phyloP scores from a whole-genome alignment of 2,329 filamentous ascomycete genomes.

The Didymella arachidicola region DNA sequence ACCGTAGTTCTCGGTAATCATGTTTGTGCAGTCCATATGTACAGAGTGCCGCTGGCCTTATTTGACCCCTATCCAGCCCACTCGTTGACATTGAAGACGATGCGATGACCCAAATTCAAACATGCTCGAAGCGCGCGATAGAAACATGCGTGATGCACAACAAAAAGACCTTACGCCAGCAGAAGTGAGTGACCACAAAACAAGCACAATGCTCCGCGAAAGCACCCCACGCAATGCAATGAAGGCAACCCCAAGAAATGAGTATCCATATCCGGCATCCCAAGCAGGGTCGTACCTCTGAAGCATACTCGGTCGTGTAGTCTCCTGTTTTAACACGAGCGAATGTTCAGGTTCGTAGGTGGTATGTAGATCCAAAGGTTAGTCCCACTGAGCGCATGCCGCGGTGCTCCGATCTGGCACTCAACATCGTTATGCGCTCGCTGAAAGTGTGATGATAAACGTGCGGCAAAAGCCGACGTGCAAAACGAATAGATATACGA shows the following conservation, averaged over 20 bases:
- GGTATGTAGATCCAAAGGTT: constrained; percentile 20
- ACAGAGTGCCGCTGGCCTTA: constrained; percentile 21
- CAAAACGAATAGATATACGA: constrained; percentile 26
- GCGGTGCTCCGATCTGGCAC: constrained; percentile 7
- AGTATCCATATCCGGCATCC: constrained; percentile 16
- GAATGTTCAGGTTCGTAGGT: constrained; percentile 18
- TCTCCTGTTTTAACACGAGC: constrained; percentile 4
- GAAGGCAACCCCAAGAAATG: constrained; percentile 26
- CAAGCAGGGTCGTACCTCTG: constrained; percentile 4
- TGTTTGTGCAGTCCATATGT: constrained; percentile 22
- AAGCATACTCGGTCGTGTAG: constrained; percentile 9
- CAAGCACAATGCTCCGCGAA: constrained; percentile 39
- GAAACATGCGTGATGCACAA: constrained; percentile 21
- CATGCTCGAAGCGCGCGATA: constrained; percentile 19
- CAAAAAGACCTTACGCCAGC: constrained; percentile 19
- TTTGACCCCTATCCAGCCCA: constrained; percentile 17
- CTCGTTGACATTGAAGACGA: constrained; percentile 22
- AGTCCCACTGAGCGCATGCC: constrained; percentile 1
- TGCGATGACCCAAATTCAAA: constrained; percentile 19
- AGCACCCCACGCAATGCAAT: constrained; percentile 44
- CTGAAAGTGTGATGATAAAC: constrained; percentile 18
- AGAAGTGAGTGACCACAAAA: constrained; percentile 17
- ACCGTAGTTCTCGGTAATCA: constrained; percentile 13
- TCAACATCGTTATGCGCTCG: constrained; percentile 5
- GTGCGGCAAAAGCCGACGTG: constrained; percentile 20